These are phyloP conservation scores for Lojkania enalia DNA, from an alignment of 2,329 filamentous ascomycete genomes.

Conservation along the genomic window DNA sequence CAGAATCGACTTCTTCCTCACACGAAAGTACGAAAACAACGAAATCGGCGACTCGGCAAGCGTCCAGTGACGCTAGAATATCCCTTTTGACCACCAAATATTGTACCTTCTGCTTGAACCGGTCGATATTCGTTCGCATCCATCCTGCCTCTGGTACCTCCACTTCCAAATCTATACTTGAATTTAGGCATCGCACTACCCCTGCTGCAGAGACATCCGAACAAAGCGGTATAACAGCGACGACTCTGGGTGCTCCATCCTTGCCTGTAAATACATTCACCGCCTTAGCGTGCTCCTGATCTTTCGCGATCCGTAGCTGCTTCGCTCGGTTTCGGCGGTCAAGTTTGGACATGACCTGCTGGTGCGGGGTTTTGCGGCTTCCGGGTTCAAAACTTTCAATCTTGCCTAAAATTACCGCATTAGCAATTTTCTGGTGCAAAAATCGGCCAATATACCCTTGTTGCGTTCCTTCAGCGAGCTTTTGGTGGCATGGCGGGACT, in stretches of 20 bases:
- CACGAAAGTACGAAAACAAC: constrained; percentile 84
- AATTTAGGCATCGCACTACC: constrained; percentile 72
- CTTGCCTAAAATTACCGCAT: constrained; percentile 63
- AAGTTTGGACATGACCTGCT: constrained; percentile 97
- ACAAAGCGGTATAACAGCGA: constrained; percentile 85
- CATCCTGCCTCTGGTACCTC: constrained; percentile 62
- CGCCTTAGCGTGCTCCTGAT: constrained; percentile 78
- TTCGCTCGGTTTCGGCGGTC: constrained; percentile 93
- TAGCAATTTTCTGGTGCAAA: constrained; percentile 7
- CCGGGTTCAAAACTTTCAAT: constrained; percentile 71
- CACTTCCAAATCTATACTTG: constrained; percentile 75
- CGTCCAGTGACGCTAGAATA: constrained; percentile 77
- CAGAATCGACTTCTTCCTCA: constrained; percentile 77
- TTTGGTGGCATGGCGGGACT: constrained; percentile 88
- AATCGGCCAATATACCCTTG: constrained; percentile 64
- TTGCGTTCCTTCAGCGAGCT: constrained; percentile 79
- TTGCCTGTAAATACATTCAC: constrained; percentile 81
- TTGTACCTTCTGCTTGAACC: constrained; percentile 93
- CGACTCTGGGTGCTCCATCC: constrained; percentile 83
- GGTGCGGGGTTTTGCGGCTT: constrained; percentile 83
- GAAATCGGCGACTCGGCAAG: constrained; percentile 86
- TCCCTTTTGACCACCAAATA: constrained; percentile 78
- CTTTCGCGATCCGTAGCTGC: constrained; percentile 82
- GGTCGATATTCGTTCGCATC: constrained; percentile 72
- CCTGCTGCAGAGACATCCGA: constrained; percentile 67